phyloP scores from a whole-genome alignment of 2,329 filamentous ascomycete species.

The Phyllosticta paracitricarpa region DNA sequence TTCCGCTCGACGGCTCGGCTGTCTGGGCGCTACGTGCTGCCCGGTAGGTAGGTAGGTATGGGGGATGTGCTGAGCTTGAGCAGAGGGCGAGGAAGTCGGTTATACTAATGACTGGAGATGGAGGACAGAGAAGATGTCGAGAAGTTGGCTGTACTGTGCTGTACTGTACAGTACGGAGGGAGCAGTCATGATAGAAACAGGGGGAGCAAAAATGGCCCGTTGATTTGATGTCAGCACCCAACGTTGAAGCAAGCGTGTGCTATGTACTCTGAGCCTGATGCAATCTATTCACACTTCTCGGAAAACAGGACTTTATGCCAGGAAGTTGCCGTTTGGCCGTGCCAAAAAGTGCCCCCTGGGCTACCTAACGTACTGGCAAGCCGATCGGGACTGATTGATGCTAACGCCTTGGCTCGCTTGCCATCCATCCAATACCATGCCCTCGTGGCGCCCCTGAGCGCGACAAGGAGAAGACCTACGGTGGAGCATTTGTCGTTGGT shows the following conservation, averaged over 20 bases:
- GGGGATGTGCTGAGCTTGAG: too few species aligned
- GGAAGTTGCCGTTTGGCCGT: too few species aligned
- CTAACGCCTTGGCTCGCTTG: neutral
- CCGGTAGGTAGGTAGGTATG: too few species aligned
- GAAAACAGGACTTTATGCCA: neutral
- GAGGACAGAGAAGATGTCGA: too few species aligned
- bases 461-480: too few species aligned
- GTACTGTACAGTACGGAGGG: neutral
- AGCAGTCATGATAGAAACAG: too few species aligned
- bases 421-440: neutral
- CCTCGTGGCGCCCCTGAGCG: neutral
- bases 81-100: too few species aligned
- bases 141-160: neutral
- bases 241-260: too few species aligned
- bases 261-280: neutral
- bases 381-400: neutral
- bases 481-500: neutral
- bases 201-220: too few species aligned
- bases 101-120: too few species aligned
- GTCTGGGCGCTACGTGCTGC: neutral
- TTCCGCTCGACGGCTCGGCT: neutral
- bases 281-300: neutral
- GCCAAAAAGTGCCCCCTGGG: neutral
- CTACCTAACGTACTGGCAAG: neutral
- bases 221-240: too few species aligned